phyloP scores from a whole-genome alignment of 345 rosid genomes.

The Ricinus communis region DNA sequence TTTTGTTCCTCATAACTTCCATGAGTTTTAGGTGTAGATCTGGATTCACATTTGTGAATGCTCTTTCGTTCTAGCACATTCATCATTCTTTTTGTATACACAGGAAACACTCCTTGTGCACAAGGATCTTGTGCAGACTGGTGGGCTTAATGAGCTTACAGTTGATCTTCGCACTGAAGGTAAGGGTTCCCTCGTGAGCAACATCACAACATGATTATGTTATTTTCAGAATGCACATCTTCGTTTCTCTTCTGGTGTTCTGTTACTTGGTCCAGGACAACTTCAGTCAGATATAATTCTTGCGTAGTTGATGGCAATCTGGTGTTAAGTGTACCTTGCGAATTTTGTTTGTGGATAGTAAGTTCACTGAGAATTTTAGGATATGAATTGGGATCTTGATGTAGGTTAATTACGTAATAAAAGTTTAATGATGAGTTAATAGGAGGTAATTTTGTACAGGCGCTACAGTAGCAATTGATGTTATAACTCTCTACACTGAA shows the following conservation, averaged over 20 bases:
- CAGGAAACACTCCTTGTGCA: slow-evolving; percentile 99
- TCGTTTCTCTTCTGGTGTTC: background rate
- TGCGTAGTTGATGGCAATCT: background rate
- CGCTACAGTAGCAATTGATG: too few relatives aligned
- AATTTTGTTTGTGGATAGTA: background rate
- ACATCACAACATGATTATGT: background rate
- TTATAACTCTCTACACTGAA: too few relatives aligned
- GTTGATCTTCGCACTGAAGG: slow-evolving; percentile 67
- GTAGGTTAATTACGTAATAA: background rate
- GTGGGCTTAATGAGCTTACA: slow-evolving; percentile 55
- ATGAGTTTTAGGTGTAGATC: background rate
- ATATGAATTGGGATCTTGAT: background rate
- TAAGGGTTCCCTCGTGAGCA: slow-evolving; percentile 18
- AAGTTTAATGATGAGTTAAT: too few relatives aligned
- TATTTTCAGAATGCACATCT: too few relatives aligned
- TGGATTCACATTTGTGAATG: background rate
- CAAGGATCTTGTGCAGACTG: slow-evolving; percentile 65
- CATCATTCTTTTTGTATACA: slow-evolving; percentile 9
- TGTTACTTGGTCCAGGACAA: background rate
- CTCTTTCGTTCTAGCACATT: background rate
- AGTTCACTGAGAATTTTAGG: background rate
- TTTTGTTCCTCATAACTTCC: background rate
- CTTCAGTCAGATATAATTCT: background rate
- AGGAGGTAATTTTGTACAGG: too few relatives aligned
- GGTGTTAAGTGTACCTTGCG: background rate